These are phyloP conservation scores for Exidia glandulosa DNA, from an alignment of 768 basidiomycete species.

Conservation along the genomic window DNA sequence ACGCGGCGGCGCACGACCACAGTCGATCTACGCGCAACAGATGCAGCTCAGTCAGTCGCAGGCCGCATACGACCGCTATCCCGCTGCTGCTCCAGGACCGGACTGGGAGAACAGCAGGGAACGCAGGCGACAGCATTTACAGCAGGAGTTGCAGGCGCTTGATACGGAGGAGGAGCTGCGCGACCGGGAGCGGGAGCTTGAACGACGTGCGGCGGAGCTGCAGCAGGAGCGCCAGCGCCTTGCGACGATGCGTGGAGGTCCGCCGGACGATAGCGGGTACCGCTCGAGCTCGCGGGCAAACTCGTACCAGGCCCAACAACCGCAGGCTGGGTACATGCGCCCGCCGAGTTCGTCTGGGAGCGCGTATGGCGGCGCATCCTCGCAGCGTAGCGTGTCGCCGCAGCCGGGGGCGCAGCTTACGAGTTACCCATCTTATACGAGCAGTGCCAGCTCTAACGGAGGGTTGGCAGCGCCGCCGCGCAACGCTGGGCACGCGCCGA, in stretches of 20 bases:
- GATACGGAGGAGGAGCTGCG: conserved; percentile 44
- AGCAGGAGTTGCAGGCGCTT: conserved; percentile 36
- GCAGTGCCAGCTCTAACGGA: neutral
- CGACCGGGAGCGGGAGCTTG: conserved; percentile 44
- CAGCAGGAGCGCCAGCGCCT: conserved; percentile 42
- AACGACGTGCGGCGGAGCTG: conserved; percentile 41
- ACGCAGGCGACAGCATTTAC: conserved; percentile 30
- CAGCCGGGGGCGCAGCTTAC: neutral
- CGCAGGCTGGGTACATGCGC: neutral
- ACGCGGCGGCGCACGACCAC: neutral
- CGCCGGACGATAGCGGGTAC: conserved; percentile 10
- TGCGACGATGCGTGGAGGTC: conserved; percentile 23
- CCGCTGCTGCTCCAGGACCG: conserved; percentile 10
- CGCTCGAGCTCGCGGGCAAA: neutral
- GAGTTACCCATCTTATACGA: neutral
- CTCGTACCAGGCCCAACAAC: neutral
- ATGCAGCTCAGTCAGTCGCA: neutral
- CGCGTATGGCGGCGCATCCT: neutral
- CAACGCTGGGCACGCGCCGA: conserved; percentile 40
- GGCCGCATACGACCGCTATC: neutral
- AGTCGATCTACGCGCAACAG: neutral
- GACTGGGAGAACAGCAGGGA: conserved; percentile 25
- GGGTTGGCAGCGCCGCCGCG: conserved; percentile 6
- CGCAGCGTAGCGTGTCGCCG: neutral
- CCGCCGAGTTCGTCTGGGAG: neutral